phyloP scores from a whole-genome alignment of 495 filamentous ascomycete genomes.

The Podospora tetraspora region DNA sequence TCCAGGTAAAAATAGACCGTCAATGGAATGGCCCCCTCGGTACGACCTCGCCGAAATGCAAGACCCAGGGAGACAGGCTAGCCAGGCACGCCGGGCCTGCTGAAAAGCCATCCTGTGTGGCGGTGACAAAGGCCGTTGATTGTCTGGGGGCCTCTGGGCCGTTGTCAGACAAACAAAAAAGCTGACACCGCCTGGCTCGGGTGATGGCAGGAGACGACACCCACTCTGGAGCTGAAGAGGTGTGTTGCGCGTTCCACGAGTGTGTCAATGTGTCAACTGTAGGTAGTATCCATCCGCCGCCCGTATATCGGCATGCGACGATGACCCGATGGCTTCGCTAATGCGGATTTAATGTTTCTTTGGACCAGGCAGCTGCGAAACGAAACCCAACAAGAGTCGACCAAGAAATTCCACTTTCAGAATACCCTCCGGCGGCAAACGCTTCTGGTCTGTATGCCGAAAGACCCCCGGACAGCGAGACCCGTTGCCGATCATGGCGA shows the following conservation, averaged over 20 bases:
- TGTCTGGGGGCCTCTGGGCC: constrained; percentile 3
- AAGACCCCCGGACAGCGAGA: not conserved
- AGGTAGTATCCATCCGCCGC: not conserved
- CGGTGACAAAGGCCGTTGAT: not conserved
- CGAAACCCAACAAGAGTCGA: not conserved
- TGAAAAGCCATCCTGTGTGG: not conserved
- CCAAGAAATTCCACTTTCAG: not conserved
- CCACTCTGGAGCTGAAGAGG: not conserved
- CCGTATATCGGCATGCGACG: not conserved
- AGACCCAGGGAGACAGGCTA: not conserved
- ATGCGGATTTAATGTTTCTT: not conserved
- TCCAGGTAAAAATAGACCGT: constrained; percentile 4
- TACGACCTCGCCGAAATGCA: not conserved
- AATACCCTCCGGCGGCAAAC: not conserved
- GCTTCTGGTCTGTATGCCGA: not conserved
- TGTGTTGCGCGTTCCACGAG: too few species aligned
- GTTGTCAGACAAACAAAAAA: constrained; percentile 4
- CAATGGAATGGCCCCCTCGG: constrained; percentile 2
- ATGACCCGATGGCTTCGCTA: not conserved
- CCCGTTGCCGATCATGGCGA: not conserved
- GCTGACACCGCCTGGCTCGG: not conserved
- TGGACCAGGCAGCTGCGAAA: not conserved
- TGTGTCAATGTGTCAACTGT: not conserved
- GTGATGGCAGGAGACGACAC: not conserved
- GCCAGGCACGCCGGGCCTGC: not conserved